Base-by-base conservation (phyloP, 306 rosid genomes). In the Fagus sylvatica region DNA sequence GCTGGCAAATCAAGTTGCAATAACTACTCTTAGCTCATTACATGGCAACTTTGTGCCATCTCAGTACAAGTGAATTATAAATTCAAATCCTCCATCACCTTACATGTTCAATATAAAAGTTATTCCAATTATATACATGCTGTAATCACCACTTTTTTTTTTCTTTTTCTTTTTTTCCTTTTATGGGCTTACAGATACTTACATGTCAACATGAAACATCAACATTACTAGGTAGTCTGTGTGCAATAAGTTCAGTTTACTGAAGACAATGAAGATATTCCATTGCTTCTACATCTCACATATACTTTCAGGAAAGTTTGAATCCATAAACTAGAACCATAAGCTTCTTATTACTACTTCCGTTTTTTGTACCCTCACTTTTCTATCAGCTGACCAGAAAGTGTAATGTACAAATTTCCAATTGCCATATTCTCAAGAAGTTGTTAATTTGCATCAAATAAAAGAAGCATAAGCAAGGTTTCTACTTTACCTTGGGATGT, bases 401-500 rank as follows among this genome's bases (percentile, higher is more conserved):
- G 53, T 39, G 17, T 30, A 59, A 80, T 4, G 19, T 5, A 8
- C 3, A 30, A 80, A 43, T 51, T 17, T 48, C 0, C 37, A 71
- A 64, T 43, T 17, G 49, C 70, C 70, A 40, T n/a, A 56, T 73
- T 65, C 68, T 49, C 22, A 77, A 39, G 49, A 56, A 65, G 54
- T 3, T 43, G 37, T 56, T 49, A 37, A 41, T 22, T 36, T 33
- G 46, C 43, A 43, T 73, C 72, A 66, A 32, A 33, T 13, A 32
- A 3, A 60, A 79, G 30, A 71, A 43, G 79, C 77, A 68, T 40
- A 73, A 65, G 76, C 46, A 55, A 41, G 22, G 42, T 69, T 74
- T 83, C n/a, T 53, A 60, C 61, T 80, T 87, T 78, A 95, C 99
- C 98, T 91, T 53, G 94, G 91, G 80, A 95, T 95, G 84, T 91